Conservation (phyloP, 768 basidiomycete species). For the Tricholoma flavovirens region DNA sequence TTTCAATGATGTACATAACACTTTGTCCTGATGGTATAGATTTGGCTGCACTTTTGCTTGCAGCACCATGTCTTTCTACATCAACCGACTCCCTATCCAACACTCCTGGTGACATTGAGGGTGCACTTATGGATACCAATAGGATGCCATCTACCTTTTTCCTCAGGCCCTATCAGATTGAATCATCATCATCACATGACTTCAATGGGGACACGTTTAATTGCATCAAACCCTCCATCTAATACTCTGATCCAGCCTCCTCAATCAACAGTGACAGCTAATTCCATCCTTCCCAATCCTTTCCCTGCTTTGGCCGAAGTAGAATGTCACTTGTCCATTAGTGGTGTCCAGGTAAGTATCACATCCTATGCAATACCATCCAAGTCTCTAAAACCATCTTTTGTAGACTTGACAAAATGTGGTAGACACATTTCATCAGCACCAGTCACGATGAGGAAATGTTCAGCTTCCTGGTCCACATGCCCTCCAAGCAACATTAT, state of each 20-base stretch:
- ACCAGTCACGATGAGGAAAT: neutral
- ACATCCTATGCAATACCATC: neutral
- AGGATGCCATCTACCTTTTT: neutral
- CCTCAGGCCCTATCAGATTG: neutral
- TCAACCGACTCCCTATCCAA: neutral
- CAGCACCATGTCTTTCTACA: neutral
- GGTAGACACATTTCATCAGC: neutral
- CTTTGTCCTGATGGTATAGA: neutral
- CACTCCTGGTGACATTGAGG: neutral
- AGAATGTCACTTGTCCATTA: neutral
- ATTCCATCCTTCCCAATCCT: neutral
- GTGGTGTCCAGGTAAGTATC: neutral
- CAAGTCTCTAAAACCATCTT: neutral
- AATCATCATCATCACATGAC: too few species aligned
- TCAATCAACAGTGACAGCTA: neutral
- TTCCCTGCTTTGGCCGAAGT: neutral
- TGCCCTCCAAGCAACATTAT: neutral
- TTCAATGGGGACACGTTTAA: too few species aligned
- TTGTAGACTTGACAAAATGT: neutral
- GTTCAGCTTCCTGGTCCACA: neutral
- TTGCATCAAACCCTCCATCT: too few species aligned
- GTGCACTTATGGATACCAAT: neutral
- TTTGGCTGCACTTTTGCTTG: neutral
- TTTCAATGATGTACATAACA: neutral
- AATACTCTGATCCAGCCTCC: too few species aligned